phyloP scores from a whole-genome alignment of 768 basidiomycete genomes.

The Boletellus ananas region DNA sequence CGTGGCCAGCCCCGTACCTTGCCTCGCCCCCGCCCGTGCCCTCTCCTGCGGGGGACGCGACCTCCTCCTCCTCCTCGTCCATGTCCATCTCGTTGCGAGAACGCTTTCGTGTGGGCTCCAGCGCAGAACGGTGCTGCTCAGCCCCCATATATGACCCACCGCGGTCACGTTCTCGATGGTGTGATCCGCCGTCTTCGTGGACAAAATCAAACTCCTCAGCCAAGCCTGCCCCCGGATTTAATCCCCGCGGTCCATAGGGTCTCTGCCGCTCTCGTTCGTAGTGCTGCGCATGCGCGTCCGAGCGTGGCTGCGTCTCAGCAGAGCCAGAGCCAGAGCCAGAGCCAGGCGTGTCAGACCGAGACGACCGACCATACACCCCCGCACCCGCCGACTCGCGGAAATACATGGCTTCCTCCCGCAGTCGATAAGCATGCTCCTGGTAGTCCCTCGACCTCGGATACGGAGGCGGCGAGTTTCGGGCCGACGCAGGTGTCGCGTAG shows the following conservation, averaged over 20 bases:
- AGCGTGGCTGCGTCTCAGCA: constrained; percentile 47
- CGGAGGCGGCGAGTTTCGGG: constrained; percentile 42
- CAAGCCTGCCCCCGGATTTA: constrained; percentile 35
- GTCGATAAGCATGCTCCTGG: constrained; percentile 29
- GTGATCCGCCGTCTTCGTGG: constrained; percentile 50
- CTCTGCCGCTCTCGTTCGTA: constrained; percentile 49
- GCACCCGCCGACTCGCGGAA: constrained; percentile 31
- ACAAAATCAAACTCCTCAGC: constrained; percentile 50
- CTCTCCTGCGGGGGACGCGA: constrained; percentile 29
- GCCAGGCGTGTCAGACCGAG: constrained; percentile 57
- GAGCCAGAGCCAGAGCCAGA: constrained; percentile 55
- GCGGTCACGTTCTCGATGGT: constrained; percentile 37
- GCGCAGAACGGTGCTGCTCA: constrained; percentile 37
- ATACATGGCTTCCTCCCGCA: constrained; percentile 29
- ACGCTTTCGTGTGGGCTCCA: constrained; percentile 53
- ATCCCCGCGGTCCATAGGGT: constrained; percentile 51
- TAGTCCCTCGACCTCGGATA: constrained; percentile 37
- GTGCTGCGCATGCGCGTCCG: constrained; percentile 44
- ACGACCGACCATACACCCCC: constrained; percentile 32
- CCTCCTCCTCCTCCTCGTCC: constrained; percentile 53
- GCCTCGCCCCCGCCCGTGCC: constrained; percentile 29
- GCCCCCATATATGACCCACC: constrained; percentile 31
- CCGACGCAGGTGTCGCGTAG: constrained; percentile 18
- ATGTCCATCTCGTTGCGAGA: constrained; percentile 62
- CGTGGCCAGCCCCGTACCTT: constrained; percentile 38